A percentile compares a stretch with the other conserved stretches of the same genome.
These are phyloP conservation scores for Persicaria tinctoria DNA, from an alignment of 148 eudicot genomes.

Conservation along the genomic window DNA sequence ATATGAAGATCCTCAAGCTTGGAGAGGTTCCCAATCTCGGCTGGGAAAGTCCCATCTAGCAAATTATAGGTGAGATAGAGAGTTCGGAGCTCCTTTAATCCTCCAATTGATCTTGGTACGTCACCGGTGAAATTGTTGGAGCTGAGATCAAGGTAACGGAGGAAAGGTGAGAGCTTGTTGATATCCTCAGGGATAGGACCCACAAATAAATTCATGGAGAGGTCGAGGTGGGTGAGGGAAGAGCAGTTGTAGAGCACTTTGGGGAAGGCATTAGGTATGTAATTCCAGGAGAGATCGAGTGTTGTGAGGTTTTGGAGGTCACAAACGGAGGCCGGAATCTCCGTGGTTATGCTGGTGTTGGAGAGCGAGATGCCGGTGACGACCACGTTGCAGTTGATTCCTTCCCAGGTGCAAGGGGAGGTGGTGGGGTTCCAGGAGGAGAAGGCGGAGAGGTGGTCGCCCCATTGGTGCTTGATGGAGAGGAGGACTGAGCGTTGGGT, in stretches of 20 bases:
- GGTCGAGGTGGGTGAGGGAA: constrained; percentile 30
- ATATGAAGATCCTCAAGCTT: constrained; percentile 31
- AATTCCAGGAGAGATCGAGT: constrained; percentile 37
- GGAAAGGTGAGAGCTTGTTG: constrained; percentile 27
- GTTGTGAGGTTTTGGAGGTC: constrained; percentile 35
- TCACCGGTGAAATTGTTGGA: constrained; percentile 58
- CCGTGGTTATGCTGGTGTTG: constrained; percentile 10
- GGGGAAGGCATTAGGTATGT: constrained; percentile 41
- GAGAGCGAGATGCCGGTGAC: constrained; percentile 36
- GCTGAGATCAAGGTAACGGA: constrained; percentile 37
- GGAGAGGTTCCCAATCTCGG: constrained; percentile 38
- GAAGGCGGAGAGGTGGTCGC: constrained; percentile 11
- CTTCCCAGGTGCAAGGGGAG: constrained; percentile 61
- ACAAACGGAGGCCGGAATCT: constrained; percentile 49
- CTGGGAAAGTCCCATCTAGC: constrained; percentile 52
- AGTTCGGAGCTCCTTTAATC: constrained; percentile 22
- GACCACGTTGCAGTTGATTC: background rate
- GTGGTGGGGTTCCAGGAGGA: constrained; percentile 39
- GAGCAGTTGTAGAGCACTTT: constrained; percentile 44
- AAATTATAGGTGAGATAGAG: constrained; percentile 31
- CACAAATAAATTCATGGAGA: constrained; percentile 44
- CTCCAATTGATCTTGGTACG: constrained; percentile 48
- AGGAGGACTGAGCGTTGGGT: constrained; percentile 26
- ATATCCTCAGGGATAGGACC: constrained; percentile 54
- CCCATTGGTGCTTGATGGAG: constrained; percentile 39